phyloP scores from a whole-genome alignment of 345 rosid genomes.

The Odontarrhena argentea region DNA sequence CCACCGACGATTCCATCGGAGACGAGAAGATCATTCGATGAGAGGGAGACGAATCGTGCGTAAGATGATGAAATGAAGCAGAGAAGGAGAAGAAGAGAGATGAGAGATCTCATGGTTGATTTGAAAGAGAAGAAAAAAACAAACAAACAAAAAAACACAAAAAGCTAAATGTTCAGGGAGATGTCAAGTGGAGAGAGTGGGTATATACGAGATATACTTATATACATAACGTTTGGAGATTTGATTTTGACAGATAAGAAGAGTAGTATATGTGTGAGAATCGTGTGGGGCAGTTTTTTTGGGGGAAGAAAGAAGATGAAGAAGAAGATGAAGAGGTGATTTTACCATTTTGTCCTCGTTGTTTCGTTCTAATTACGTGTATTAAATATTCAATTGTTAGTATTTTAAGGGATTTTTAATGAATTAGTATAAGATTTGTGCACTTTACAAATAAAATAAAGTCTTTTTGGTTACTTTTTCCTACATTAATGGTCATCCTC shows the following conservation, averaged over 20 bases:
- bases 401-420: background rate
- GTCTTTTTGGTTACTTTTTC: background rate
- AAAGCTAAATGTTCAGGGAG: constrained; percentile 13
- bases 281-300: constrained; percentile 39
- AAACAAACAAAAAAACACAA: background rate
- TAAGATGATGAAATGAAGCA: constrained; percentile 41
- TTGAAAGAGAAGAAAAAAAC: background rate
- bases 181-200: background rate
- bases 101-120: constrained; percentile 38
- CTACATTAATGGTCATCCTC: constrained; percentile 12
- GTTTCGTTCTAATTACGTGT: background rate
- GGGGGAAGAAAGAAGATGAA: background rate
- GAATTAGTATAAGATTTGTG: too few relatives aligned
- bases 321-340: constrained; percentile 12
- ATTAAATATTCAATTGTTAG: background rate
- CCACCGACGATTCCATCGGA: constrained; percentile 58
- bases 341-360: constrained; percentile 7
- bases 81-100: constrained; percentile 36
- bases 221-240: background rate
- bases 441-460: constrained; percentile 18
- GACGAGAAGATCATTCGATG: constrained; percentile 37
- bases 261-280: constrained; percentile 29
- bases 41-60: constrained; percentile 43
- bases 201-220: background rate
- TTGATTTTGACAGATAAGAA: constrained; percentile 8